phyloP scores from a whole-genome alignment of 176 grass and related monocot genomes.

The Zea luxurians region DNA sequence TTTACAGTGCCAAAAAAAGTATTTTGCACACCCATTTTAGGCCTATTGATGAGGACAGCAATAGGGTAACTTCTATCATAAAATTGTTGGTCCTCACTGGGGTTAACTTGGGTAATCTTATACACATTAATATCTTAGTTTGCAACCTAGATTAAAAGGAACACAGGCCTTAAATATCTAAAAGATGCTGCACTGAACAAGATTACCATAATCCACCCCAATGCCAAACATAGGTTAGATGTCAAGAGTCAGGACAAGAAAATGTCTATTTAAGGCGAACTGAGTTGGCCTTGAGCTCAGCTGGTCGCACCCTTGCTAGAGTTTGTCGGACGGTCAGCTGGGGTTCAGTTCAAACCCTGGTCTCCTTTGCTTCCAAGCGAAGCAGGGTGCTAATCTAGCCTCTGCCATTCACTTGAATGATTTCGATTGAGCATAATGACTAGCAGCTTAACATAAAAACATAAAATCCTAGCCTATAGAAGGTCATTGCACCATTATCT shows the following conservation, averaged over 20 bases:
- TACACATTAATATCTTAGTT: not conserved
- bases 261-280: not conserved
- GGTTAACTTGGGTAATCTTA: not conserved
- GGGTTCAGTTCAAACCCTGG: not conserved
- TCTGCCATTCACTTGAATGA: not conserved
- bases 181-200: not conserved
- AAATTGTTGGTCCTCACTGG: not conserved
- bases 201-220: not conserved
- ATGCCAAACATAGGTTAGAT: not conserved
- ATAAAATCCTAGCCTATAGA: conserved; percentile 10
- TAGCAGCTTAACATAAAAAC: conserved; percentile 16
- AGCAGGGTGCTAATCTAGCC: not conserved
- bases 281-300: not conserved
- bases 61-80: not conserved
- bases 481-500: not conserved
- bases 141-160: not conserved
- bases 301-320: not conserved
- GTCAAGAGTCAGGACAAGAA: not conserved
- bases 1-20: too few species aligned
- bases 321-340: not conserved
- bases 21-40: too few species aligned
- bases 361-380: not conserved
- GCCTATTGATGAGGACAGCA: too few species aligned
- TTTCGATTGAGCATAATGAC: not conserved
- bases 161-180: not conserved